Base-by-base conservation (phyloP, 2,329 filamentous ascomycete species). In the Raffaelea arxii region DNA sequence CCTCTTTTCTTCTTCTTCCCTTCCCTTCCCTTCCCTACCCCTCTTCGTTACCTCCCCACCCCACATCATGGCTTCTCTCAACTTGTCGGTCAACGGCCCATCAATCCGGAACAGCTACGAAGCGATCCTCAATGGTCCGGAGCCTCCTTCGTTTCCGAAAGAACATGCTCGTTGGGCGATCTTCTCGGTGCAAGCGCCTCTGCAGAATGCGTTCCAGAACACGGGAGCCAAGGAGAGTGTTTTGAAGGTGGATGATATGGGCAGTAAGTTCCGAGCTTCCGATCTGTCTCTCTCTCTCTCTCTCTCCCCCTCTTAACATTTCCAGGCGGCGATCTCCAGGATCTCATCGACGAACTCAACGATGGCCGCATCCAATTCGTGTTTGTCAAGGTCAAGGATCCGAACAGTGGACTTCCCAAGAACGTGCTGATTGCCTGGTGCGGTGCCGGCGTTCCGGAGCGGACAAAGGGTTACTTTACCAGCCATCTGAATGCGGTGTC, bases 401-500 rank as follows among this genome's bases (percentile, higher is more conserved):
- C 89, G 46, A 98, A 98, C 65, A 87, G 85, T 3, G 71, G 70
- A 21, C 78, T 98, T 16, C 89, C 91, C 43, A 98, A 98, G 72
- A 86, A 82, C 62, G 87, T 94, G 49, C 75, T 98, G 55, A 88
- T 98, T 62, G 90, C 86, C 55, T 98, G 92, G 85, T 98, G 92
- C 64, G 92, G 92, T 55, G 91, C 94, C 61, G 92, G 92, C 56
- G 92, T 98, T 16, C 92, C 92, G n/a, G 92, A 98, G 68, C 77
- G 91, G 58, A 97, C 91, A 51, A 98, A 97, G 69, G 92, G 92
- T 54, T 97, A 97, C 68, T 98, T 98, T 63, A 95, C 88, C 55
- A 96, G 89, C 68, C 91, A 98, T 67, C 72, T 92, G 41, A 82
- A 85, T 50, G 84, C 88, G 41, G 89, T 97, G 32, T 82, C 89